Conservation (phyloP, 2,329 filamentous ascomycete species). For the Scedosporium dehoogii region DNA sequence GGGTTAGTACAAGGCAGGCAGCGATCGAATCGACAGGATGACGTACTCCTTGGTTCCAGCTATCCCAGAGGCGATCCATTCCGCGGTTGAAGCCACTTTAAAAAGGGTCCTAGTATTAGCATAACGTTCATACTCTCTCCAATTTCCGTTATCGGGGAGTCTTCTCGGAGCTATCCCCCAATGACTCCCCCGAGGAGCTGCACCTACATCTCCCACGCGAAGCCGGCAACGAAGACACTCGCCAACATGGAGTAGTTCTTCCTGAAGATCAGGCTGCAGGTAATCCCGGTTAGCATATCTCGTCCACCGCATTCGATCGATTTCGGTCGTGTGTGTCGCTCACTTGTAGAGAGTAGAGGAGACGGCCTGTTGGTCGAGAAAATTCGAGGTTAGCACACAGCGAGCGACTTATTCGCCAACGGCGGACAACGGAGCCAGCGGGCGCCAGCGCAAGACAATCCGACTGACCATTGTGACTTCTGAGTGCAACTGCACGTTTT, state of each 20-base stretch:
- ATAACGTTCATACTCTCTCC: background rate
- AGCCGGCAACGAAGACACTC: slow-evolving; percentile 77
- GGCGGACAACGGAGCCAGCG: background rate
- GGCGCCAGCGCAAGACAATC: background rate
- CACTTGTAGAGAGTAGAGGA: slow-evolving; percentile 1
- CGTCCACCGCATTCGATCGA: background rate
- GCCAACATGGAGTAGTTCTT: slow-evolving; percentile 82
- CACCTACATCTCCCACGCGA: slow-evolving; percentile 86
- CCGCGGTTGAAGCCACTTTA: slow-evolving; percentile 69
- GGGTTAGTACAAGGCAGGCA: slow-evolving; percentile 4
- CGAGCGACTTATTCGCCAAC: background rate
- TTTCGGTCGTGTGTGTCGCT: background rate
- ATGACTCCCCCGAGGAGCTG: background rate
- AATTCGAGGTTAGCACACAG: background rate
- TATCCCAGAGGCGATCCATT: slow-evolving; percentile 85
- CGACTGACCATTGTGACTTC: slow-evolving; percentile 47
- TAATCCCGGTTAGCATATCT: background rate
- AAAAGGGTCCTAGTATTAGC: background rate
- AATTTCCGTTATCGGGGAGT: background rate
- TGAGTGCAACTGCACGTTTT: slow-evolving; percentile 10
- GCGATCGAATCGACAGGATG: background rate
- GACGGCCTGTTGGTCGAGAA: background rate
- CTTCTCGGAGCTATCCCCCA: background rate
- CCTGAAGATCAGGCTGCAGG: slow-evolving; percentile 66
- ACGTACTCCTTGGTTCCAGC: slow-evolving; percentile 83